phyloP scores from a whole-genome alignment of 345 rosid species.

The Gynandropsis gynandra region DNA sequence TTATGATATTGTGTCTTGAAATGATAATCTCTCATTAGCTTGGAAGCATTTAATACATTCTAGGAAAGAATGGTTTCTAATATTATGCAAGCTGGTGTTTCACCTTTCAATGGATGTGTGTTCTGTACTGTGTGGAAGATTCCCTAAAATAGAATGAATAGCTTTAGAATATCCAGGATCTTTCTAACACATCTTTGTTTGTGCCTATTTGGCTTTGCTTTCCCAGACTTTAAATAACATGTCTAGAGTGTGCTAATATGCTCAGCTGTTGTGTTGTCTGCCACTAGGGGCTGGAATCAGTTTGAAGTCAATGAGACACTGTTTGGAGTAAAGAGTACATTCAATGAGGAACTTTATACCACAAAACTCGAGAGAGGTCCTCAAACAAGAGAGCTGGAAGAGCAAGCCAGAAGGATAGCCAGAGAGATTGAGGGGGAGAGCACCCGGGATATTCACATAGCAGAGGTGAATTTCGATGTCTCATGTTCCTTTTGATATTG shows the following conservation, averaged over 20 bases:
- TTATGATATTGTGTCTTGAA: constrained; percentile 12
- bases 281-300: constrained; percentile 74
- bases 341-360: constrained; percentile 80
- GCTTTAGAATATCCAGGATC: not conserved
- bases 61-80: too few relatives aligned
- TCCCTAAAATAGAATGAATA: constrained; percentile 7
- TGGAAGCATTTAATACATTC: not conserved
- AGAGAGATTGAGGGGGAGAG: constrained; percentile 90
- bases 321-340: constrained; percentile 90
- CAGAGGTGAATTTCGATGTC: constrained; percentile 53
- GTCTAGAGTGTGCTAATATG: constrained; percentile 12
- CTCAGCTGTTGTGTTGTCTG: constrained; percentile 11
- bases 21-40: constrained; percentile 14
- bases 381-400: constrained; percentile 51
- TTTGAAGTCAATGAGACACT: constrained; percentile 63
- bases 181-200: constrained; percentile 12
- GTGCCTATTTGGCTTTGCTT: constrained; percentile 15
- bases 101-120: not conserved
- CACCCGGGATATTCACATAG: constrained; percentile 77
- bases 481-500: constrained; percentile 11
- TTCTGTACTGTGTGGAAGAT: constrained; percentile 11
- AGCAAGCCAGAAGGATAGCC: constrained; percentile 75
- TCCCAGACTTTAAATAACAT: constrained; percentile 7
- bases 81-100: constrained; percentile 5
- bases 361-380: constrained; percentile 77